Percentiles rank a stretch among this genome's conserved stretches.
Evolutionary conservation across 495 filamentous ascomycete genomes (phyloP).

Genomic region (Hypoxylon perforatum): DNA sequence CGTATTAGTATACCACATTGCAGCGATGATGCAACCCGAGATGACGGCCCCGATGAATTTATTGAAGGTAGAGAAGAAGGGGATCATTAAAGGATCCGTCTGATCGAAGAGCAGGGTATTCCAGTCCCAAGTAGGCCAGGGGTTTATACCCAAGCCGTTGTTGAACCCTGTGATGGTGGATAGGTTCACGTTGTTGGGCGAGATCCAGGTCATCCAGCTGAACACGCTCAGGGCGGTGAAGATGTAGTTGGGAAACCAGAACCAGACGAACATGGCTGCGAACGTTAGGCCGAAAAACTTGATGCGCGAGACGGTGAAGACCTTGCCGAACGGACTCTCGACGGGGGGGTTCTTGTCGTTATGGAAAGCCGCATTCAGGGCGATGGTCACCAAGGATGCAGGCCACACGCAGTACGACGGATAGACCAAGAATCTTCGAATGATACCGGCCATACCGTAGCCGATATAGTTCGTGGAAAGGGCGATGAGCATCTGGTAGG

Average conservation of each 20-base stretch:
- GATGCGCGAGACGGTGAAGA: conserved; percentile 49
- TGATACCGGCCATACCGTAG: conserved; percentile 64
- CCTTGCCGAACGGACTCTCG: conserved; percentile 47
- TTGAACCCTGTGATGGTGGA: conserved; percentile 45
- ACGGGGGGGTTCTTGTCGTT: conserved; percentile 45
- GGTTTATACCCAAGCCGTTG: conserved; percentile 53
- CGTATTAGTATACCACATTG: conserved; percentile 52
- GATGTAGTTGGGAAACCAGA: conserved; percentile 59
- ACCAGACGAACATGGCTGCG: conserved; percentile 54
- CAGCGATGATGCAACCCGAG: conserved; percentile 46
- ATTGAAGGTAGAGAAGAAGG: conserved; percentile 58
- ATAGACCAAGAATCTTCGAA: conserved; percentile 67
- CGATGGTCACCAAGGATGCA: conserved; percentile 55
- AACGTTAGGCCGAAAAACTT: conserved; percentile 51
- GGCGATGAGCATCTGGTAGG: conserved; percentile 57
- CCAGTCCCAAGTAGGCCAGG: conserved; percentile 56
- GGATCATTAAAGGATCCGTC: conserved; percentile 55
- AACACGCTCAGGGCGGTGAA: conserved; percentile 52
- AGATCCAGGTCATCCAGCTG: conserved; percentile 58
- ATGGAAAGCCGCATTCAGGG: conserved; percentile 58
- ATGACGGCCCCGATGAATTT: conserved; percentile 48
- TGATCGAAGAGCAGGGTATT: conserved; percentile 48
- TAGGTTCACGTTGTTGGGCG: conserved; percentile 49
- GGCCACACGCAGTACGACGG: conserved; percentile 59
- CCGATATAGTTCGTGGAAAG: conserved; percentile 62